Evolutionary conservation across 768 basidiomycete genomes (phyloP), one percentile per base, ranked within the genome.

Genomic region (Gloeostereum incarnatum): DNA sequence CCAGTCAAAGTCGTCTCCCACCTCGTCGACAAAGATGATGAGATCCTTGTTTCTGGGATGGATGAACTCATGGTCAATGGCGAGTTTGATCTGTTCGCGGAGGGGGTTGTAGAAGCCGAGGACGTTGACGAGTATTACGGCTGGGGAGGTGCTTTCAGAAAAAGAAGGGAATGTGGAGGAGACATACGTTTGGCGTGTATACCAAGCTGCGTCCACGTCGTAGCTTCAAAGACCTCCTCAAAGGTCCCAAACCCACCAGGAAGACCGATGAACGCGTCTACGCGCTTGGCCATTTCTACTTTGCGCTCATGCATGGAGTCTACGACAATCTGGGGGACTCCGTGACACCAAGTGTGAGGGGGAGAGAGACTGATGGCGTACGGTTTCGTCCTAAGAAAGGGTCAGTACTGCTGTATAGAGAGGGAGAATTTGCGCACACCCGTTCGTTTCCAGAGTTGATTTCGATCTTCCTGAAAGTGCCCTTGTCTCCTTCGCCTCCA

Each of bases 161-260:
- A 27, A 14, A 7, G 6, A 31, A 23, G 16, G 7, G 16, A 16
- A 20, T 11, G n/a, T 16, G 9, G 1, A 26, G 7, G 16, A 33
- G 19, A 21, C 40, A 13, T 29, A 44, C 43, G 43, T 31, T 44
- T 44, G 13, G 32, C 27, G 26, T 44, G 43, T 14, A 44, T 44
- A 8, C 43, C 83, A 4, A 96, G 57, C 52, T 97, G 94, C 14
- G 86, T 87, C 94, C 94, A 99, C 0, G 93, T 96, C 10, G 81
- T 74, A 45, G 88, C 92, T 59, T 98, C 94, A 20, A 96, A 58
- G 21, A 81, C 86, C 72, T 97, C 94, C 60, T 99, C 96, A 45
- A 90, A 88, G 0, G 93, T 97, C 7, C 94, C 94, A 52, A 78
- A 96, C 0, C 94, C 94, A 14, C 94, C 94, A 1, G 94, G 93